Conservation (phyloP, 768 basidiomycete species). For the Russula foetens region DNA sequence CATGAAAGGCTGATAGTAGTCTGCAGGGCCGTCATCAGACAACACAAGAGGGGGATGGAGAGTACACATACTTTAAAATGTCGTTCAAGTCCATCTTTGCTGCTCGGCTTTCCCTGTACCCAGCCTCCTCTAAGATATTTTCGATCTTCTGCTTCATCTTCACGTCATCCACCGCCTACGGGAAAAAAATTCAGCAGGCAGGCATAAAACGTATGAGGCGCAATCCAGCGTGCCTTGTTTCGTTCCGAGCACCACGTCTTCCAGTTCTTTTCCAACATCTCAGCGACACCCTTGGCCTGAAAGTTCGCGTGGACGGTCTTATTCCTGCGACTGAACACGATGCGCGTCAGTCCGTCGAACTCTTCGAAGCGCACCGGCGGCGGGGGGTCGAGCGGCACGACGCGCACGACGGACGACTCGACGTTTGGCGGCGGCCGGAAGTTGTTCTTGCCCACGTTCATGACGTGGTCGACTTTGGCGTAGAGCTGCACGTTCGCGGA, state of each 20-base stretch:
- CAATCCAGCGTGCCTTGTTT: conserved; percentile 32
- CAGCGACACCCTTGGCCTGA: conserved; percentile 87
- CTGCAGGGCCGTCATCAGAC: neutral
- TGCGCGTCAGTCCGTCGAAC: conserved; percentile 90
- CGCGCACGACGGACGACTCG: conserved; percentile 85
- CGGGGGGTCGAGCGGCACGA: conserved; percentile 90
- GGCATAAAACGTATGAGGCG: neutral
- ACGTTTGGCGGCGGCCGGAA: conserved; percentile 95
- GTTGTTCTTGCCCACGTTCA: conserved; percentile 95
- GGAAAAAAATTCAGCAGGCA: neutral
- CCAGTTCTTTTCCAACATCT: conserved; percentile 91
- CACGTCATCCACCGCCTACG: neutral
- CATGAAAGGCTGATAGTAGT: conserved; percentile 17
- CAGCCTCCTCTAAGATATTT: conserved; percentile 16
- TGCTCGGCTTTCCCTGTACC: conserved; percentile 16
- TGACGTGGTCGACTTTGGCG: conserved; percentile 90
- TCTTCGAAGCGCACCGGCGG: conserved; percentile 95
- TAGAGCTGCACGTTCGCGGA: conserved; percentile 98
- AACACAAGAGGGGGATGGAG: neutral
- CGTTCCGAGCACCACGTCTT: conserved; percentile 86
- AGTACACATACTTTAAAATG: conserved; percentile 12
- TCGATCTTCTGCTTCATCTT: conserved; percentile 17
- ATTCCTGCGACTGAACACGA: conserved; percentile 84
- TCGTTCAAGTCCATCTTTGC: conserved; percentile 22
- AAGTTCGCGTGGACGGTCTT: conserved; percentile 88